Percentiles rank a stretch among this genome's conserved stretches.
These are phyloP conservation scores for Exophiala bonariae DNA, from an alignment of 2,329 filamentous ascomycete genomes.

Conservation along the genomic window DNA sequence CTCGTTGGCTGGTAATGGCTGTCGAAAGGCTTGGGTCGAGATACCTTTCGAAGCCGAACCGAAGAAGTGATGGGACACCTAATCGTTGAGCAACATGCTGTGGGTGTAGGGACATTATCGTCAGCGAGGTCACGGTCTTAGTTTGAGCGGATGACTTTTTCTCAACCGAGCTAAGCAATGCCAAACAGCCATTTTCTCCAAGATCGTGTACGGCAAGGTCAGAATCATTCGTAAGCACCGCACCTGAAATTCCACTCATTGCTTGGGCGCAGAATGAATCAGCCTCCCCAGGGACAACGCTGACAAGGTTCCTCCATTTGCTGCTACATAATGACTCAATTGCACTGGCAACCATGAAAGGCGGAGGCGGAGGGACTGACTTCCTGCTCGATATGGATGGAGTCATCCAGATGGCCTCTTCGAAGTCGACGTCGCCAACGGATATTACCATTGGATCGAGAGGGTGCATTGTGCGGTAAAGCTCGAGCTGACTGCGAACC, in stretches of 20 bases:
- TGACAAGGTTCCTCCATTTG: conserved; percentile 41
- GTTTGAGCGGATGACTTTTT: conserved; percentile 22
- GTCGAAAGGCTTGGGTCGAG: conserved; percentile 29
- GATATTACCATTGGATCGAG: too few species aligned
- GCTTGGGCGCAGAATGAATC: conserved; percentile 75
- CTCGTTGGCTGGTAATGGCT: conserved; percentile 31
- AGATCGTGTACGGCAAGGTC: conserved; percentile 78
- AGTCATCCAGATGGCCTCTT: conserved; percentile 22
- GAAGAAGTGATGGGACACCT: conserved; percentile 34
- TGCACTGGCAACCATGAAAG: conserved; percentile 76
- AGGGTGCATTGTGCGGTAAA: conserved; percentile 25
- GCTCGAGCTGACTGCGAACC: conserved; percentile 57
- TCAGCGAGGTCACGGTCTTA: conserved; percentile 2
- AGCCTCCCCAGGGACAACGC: conserved; percentile 79
- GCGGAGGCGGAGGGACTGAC: conserved; percentile 50
- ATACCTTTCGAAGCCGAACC: conserved; percentile 43
- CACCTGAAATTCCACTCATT: conserved; percentile 55
- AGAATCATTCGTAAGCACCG: conserved; percentile 80
- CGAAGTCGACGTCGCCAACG: conserved; percentile 1
- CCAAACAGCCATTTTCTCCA: conserved; percentile 60
- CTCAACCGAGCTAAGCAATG: conserved; percentile 68
- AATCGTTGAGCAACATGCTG: conserved; percentile 33
- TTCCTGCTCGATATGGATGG: conserved; percentile 17
- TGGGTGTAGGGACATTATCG: conserved; percentile 18
- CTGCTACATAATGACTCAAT: conserved; percentile 55